phyloP scores from a whole-genome alignment of 2,329 filamentous ascomycete species.

The Thermochaetoides dissita region DNA sequence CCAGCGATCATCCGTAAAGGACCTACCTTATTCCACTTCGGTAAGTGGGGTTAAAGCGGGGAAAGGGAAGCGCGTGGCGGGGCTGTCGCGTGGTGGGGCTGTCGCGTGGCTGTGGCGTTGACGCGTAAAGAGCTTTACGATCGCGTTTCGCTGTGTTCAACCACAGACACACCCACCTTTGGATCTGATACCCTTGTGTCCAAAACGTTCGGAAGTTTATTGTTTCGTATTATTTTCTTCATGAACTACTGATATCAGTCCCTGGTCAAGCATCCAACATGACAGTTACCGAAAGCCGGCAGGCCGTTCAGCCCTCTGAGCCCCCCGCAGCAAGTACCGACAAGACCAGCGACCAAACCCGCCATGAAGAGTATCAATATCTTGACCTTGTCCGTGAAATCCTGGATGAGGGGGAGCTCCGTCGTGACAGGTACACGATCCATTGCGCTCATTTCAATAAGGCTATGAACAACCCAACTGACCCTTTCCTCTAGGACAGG shows the following conservation, averaged over 20 bases:
- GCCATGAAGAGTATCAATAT: constrained; percentile 87
- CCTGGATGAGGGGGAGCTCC: constrained; percentile 67
- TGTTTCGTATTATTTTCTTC: no score
- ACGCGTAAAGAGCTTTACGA: constrained; percentile 7
- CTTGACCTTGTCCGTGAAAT: constrained; percentile 79
- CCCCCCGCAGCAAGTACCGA: constrained; percentile 1
- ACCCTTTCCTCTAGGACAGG: constrained; percentile 51
- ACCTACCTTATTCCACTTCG: no score
- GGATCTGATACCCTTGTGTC: not conserved
- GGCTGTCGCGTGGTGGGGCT: no score
- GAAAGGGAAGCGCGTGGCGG: no score
- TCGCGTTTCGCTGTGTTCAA: not conserved
- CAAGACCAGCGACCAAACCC: not conserved
- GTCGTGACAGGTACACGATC: constrained; percentile 58
- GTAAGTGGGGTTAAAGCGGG: no score
- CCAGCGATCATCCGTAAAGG: no score
- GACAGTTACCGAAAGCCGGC: constrained; percentile 1
- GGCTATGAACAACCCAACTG: no score
- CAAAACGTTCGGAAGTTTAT: no score
- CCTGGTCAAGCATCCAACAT: constrained; percentile 1
- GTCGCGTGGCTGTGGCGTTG: not conserved
- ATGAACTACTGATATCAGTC: no score
- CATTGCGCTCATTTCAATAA: no score
- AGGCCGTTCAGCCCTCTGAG: not conserved
- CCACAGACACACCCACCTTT: not conserved